Base-by-base conservation (phyloP, 2,329 filamentous ascomycete species). In the Rosellinia necatrix region DNA sequence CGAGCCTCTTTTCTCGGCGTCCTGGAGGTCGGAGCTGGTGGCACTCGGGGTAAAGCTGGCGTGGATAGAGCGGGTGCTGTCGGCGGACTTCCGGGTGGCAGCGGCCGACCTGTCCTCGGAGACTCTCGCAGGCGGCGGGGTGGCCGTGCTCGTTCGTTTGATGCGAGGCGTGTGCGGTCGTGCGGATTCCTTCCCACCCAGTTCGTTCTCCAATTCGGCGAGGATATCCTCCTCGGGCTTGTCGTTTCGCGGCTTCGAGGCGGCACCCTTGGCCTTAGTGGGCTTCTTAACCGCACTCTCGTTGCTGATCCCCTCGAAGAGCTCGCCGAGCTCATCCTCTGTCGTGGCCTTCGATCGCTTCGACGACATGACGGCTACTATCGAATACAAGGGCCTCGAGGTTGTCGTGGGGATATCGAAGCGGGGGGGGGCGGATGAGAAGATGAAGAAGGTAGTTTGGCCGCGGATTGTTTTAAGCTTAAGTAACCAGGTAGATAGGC, bases 111-210 rank as follows among this genome's bases (percentile, higher is more conserved):
- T 87, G 63, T 93, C 90, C 69, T 92, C 89, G 61, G 82, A 86
- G 24, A 78, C 76, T 57, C 84, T 78, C 42, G 78, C 78, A 29
- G 79, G 77, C 5, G 76, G 78, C 41, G 79, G 76, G 17, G 78
- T 79, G 24, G 75, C 75, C 17, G 79, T 77, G 49, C 78, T 76
- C 21, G 78, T 74, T 41, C 78, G 79, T 58, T 81, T 84, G 40
- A 78, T 73, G 64, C 90, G 89, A 34, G 93, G 94, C 1, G 93
- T 97, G 67, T 90, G 88, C 13, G 93, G 90, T 43, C 92, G 86
- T 61, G 86, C 86, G 59, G 90, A 82, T 68, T 87, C 80, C 71
- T 90, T 86, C 50, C 84, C 86, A 52, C 84, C 90, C 38, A 96
- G 84, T 70, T 84, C 75, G 65, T 87, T 87, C 72, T 96, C 91